Evolutionary conservation across 129 eudicot species (phyloP), one percentile per base, ranked within the genome.

Genomic region (Escallonia rubra): DNA sequence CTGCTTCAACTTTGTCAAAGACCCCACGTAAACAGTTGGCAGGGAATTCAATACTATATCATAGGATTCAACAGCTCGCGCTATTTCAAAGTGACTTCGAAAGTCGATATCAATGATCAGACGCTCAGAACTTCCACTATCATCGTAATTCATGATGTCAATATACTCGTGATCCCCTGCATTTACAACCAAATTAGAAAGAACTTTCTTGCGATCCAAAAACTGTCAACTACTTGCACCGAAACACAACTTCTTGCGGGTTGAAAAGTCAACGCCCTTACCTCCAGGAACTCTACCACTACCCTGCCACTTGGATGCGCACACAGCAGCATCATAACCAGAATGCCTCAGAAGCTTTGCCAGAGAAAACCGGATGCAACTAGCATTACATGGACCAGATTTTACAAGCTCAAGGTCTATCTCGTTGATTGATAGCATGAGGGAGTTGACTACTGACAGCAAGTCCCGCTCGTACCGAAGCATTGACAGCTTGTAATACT

Each of bases 261-360:
- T 23, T 23, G 34, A 0, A 23, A 23, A 23, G 34, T 23, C 34
- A 23, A 23, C 34, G 1, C 34, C 34, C 56, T 53, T 84, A 91
- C 97, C 97, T 76, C 97, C 97, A n/a, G 96, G 97, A 68, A 87
- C 96, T 72, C 85, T 91, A 65, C 83, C 89, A 41, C 72, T 68
- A 66, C 88, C 93, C 66, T 78, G 96, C 97, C 97, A 91, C 68
- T 79, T 83, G 61, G 92, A 76, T 43, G 79, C 59, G 70, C 97
- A 91, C 13, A 91, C 92, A 63, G 88, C 97, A 68, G 97, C 97
- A 85, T 91, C 96, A 73, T 80, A 91, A 43, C 97, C 97, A 45
- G 90, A 76, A 41, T 75, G 82, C 74, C 92, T 76, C 44, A 91
- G 76, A 76, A 83, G 90, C 79, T 91, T 91, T 14, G 85, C 95